Percentiles rank a stretch among this genome's conserved stretches.
Conservation (phyloP, 306 rosid genomes). For the Begonia fuchsioides region DNA sequence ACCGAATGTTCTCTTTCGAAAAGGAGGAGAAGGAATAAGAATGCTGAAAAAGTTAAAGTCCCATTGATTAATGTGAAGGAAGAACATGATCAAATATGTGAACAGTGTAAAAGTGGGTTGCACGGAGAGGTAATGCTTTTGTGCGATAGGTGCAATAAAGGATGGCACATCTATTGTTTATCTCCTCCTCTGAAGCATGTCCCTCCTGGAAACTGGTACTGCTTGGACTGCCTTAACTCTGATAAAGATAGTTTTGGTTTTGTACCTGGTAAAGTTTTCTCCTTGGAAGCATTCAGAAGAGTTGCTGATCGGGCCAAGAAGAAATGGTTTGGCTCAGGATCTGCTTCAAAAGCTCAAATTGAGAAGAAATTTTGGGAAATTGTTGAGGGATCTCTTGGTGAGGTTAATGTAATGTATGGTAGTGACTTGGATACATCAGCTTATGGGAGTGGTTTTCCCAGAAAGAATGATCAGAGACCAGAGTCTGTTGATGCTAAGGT, state of each 20-base stretch:
- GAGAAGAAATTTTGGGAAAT: constrained; percentile 98
- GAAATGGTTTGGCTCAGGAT: constrained; percentile 90
- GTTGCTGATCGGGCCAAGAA: constrained; percentile 61
- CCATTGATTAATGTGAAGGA: constrained; percentile 25
- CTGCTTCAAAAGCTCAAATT: constrained; percentile 68
- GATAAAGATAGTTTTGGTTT: constrained; percentile 87
- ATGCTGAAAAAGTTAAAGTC: constrained; percentile 28
- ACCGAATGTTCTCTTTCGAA: constrained; percentile 23
- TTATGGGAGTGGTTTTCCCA: constrained; percentile 91
- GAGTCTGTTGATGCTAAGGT: constrained; percentile 45
- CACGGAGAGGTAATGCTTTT: constrained; percentile 96
- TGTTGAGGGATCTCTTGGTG: constrained; percentile 87
- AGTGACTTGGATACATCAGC: constrained; percentile 86
- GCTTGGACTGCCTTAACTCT: constrained; percentile 83
- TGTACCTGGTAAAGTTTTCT: constrained; percentile 67
- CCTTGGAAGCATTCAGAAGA: constrained; percentile 73
- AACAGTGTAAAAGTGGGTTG: constrained; percentile 87
- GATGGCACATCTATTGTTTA: constrained; percentile 93
- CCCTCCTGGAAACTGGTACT: constrained; percentile 87
- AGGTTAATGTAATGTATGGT: constrained; percentile 94
- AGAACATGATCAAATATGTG: constrained; percentile 78
- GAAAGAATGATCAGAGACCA: constrained; percentile 43
- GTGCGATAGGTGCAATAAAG: constrained; percentile 91
- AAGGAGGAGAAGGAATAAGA: constrained; percentile 31
- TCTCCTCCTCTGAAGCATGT: constrained; percentile 81